Percentiles rank a stretch among this genome's conserved stretches.
These are phyloP conservation scores for Metschnikowia vanudenii DNA, from an alignment of 805 yeast genomes.

Conservation along the genomic window DNA sequence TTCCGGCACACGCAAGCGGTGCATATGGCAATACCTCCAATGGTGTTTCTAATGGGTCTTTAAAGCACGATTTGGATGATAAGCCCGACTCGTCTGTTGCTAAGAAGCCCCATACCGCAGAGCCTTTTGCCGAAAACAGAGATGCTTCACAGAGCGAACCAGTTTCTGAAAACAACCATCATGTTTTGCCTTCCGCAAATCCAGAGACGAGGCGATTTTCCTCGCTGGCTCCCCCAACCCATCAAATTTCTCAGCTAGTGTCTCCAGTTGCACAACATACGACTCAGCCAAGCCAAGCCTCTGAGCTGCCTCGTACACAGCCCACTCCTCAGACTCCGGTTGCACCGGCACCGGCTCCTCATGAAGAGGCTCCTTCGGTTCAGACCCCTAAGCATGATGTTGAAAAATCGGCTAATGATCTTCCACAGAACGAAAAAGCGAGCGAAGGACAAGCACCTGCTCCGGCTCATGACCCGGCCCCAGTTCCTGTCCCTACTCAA, in stretches of 20 bases:
- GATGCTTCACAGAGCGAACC: not conserved
- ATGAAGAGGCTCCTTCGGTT: no score
- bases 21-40: not conserved
- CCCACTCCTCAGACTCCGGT: not conserved
- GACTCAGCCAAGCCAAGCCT: not conserved
- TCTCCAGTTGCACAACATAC: slow-evolving; percentile 8
- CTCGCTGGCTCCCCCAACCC: slow-evolving; percentile 7
- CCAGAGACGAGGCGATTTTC: not conserved
- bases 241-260: not conserved
- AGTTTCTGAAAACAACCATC: not conserved
- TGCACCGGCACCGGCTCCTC: no score
- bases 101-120: slow-evolving; percentile 25
- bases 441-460: not conserved
- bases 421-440: not conserved
- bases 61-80: slow-evolving; percentile 41
- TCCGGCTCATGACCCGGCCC: no score
- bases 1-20: not conserved
- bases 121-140: not conserved
- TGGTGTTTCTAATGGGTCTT: slow-evolving; percentile 14
- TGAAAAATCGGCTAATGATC: not conserved
- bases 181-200: not conserved
- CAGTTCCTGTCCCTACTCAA: not conserved
- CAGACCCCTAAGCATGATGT: not conserved
- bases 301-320: not conserved
- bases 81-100: slow-evolving; percentile 31